Evolutionary conservation across 2,329 filamentous ascomycete species (phyloP).

Genomic region (Phyllosticta ampelicida): DNA sequence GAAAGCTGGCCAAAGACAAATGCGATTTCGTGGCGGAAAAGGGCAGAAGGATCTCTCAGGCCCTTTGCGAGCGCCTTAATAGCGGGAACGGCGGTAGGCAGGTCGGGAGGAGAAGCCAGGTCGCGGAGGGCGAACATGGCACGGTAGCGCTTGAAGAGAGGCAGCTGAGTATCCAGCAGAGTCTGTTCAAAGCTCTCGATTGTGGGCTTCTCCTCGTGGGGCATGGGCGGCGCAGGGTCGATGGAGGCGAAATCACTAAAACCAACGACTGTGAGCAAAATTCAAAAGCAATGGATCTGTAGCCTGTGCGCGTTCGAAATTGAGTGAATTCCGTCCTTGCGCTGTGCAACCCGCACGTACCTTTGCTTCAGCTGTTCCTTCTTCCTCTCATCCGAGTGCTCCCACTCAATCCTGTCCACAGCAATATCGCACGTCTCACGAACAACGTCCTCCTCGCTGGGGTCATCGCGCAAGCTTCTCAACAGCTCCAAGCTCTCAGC

Average conservation of each 20-base stretch:
- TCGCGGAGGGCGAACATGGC: conserved; percentile 98
- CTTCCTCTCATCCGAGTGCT: conserved; percentile 51
- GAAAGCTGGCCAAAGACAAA: conserved; percentile 96
- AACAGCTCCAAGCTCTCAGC: conserved; percentile 63
- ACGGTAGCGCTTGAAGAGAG: conserved; percentile 86
- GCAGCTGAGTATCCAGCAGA: conserved; percentile 66
- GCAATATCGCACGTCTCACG: conserved; percentile 95
- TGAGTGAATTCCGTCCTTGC: not conserved
- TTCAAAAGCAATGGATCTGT: conserved; percentile 14
- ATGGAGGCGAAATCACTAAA: conserved; percentile 86
- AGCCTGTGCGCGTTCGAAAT: not conserved
- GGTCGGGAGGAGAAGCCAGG: conserved; percentile 82
- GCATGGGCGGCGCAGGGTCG: conserved; percentile 84
- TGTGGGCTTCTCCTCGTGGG: conserved; percentile 51
- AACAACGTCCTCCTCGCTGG: conserved; percentile 69
- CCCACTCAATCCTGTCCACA: conserved; percentile 88
- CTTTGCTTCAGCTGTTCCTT: conserved; percentile 71
- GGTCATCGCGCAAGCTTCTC: conserved; percentile 60
- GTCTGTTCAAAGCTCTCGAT: conserved; percentile 65
- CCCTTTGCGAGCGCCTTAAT: conserved; percentile 77
- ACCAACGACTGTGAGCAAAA: not conserved
- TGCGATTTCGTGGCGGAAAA: conserved; percentile 95
- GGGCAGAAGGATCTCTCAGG: conserved; percentile 72
- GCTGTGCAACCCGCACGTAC: conserved; percentile 37
- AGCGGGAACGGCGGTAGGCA: conserved; percentile 80